Evolutionary conservation across 2,329 filamentous ascomycete species (phyloP).

Genomic region (Curvularia sp.): DNA sequence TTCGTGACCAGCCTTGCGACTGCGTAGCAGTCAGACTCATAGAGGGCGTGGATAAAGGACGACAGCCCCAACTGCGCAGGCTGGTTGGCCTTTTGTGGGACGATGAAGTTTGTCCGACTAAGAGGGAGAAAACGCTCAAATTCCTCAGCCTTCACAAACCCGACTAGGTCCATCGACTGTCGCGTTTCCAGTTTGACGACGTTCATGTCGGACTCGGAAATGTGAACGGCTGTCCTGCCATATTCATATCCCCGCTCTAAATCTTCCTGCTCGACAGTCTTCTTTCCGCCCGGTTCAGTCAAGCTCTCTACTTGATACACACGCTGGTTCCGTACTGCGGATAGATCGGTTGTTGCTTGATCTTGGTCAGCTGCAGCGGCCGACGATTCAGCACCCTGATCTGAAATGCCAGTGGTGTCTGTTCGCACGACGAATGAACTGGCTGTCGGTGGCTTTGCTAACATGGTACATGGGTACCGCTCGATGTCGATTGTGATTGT

Average conservation of each 20-base stretch:
- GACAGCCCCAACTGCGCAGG: slow-evolving; percentile 84
- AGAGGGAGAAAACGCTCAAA: slow-evolving; percentile 87
- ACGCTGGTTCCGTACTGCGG: slow-evolving; percentile 76
- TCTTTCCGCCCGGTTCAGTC: slow-evolving; percentile 76
- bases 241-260: slow-evolving; percentile 95
- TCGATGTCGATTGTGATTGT: slow-evolving; percentile 86
- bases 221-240: slow-evolving; percentile 87
- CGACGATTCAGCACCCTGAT: slow-evolving; percentile 62
- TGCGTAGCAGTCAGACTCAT: slow-evolving; percentile 83
- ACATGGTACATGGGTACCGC: slow-evolving; percentile 85
- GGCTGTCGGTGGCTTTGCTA: slow-evolving; percentile 75
- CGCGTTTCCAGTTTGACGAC: slow-evolving; percentile 85
- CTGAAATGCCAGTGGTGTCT: slow-evolving; percentile 53
- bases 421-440: slow-evolving; percentile 73
- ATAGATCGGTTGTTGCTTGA: slow-evolving; percentile 56
- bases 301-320: slow-evolving; percentile 83
- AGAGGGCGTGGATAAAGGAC: slow-evolving; percentile 85
- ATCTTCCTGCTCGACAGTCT: slow-evolving; percentile 79
- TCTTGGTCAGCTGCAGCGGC: slow-evolving; percentile 56
- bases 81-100: slow-evolving; percentile 79
- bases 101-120: slow-evolving; percentile 78
- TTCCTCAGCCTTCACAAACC: slow-evolving; percentile 79
- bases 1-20: slow-evolving; percentile 86
- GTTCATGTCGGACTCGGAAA: slow-evolving; percentile 83
- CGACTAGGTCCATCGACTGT: slow-evolving; percentile 79